Percentiles rank a stretch among this genome's conserved stretches.
phyloP scores from a whole-genome alignment of 805 yeast genomes.

The Teunomyces stri region DNA sequence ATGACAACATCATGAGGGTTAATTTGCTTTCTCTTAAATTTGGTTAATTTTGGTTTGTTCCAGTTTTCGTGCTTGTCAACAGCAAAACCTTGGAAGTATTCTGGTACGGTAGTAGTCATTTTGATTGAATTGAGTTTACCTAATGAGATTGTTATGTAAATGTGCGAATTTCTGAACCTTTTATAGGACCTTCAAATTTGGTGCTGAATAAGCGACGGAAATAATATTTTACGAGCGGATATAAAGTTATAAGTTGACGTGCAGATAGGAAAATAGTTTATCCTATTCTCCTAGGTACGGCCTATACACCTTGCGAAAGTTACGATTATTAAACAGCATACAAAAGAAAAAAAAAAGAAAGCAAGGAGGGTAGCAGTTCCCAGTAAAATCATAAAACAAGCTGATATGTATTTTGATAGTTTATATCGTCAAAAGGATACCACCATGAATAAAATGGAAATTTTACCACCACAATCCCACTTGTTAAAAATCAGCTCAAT shows the following conservation, averaged over 20 bases:
- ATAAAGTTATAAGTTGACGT: background rate
- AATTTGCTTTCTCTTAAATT: conserved; percentile 46
- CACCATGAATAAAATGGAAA: no score
- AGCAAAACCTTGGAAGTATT: conserved; percentile 61
- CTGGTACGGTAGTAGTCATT: conserved; percentile 21
- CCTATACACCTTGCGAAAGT: no score
- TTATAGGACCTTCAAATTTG: background rate
- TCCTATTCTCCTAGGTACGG: background rate
- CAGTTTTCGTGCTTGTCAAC: conserved; percentile 50
- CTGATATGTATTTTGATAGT: no score
- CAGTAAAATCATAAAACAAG: no score
- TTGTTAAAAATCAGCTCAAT: no score
- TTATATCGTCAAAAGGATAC: no score
- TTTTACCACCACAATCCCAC: no score
- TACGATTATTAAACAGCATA: no score
- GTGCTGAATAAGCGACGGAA: background rate
- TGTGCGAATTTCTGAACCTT: background rate
- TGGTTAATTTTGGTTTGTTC: conserved; percentile 52
- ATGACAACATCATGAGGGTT: conserved; percentile 17
- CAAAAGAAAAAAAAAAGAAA: no score
- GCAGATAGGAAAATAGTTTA: background rate
- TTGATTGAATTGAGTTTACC: background rate
- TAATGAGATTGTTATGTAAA: background rate
- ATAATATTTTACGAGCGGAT: background rate
- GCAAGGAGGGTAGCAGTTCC: no score